Conservation (phyloP, 2,329 filamentous ascomycete genomes). For the Cercospora berteroae region DNA sequence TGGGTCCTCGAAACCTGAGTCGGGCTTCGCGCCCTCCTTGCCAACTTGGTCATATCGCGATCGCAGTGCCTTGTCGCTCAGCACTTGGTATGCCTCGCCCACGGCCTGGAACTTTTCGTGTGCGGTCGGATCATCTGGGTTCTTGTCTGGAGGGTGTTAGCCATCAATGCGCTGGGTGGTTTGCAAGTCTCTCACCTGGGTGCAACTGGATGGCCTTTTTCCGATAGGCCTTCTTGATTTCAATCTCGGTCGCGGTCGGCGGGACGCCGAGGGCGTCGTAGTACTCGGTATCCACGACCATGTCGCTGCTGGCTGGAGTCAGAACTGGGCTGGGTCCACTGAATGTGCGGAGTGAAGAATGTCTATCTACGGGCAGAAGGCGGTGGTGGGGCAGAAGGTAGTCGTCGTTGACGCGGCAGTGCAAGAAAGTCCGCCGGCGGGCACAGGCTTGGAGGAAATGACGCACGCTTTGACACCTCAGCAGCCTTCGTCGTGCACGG, state of each 20-base stretch:
- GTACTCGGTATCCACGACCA: constrained; percentile 94
- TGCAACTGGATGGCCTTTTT: constrained; percentile 92
- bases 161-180: neutral
- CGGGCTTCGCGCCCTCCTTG: constrained; percentile 89
- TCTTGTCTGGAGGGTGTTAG: constrained; percentile 69
- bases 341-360: neutral
- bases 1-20: constrained; percentile 89
- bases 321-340: neutral
- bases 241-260: constrained; percentile 79
- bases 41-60: constrained; percentile 95
- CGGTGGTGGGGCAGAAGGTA: neutral
- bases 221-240: constrained; percentile 94
- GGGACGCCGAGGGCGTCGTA: constrained; percentile 83
- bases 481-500: neutral
- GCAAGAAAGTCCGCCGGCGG: neutral
- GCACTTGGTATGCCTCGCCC: constrained; percentile 72
- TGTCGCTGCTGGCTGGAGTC: constrained; percentile 40
- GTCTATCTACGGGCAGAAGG: neutral
- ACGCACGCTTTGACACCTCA: neutral
- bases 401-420: neutral
- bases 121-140: constrained; percentile 90
- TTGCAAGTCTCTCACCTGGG: constrained; percentile 50
- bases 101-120: constrained; percentile 90
- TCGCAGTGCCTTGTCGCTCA: constrained; percentile 82
- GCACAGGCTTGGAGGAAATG: neutral